Evolutionary conservation across 179 eudicot genomes (phyloP).

Genomic region (Drosera spatulata): DNA sequence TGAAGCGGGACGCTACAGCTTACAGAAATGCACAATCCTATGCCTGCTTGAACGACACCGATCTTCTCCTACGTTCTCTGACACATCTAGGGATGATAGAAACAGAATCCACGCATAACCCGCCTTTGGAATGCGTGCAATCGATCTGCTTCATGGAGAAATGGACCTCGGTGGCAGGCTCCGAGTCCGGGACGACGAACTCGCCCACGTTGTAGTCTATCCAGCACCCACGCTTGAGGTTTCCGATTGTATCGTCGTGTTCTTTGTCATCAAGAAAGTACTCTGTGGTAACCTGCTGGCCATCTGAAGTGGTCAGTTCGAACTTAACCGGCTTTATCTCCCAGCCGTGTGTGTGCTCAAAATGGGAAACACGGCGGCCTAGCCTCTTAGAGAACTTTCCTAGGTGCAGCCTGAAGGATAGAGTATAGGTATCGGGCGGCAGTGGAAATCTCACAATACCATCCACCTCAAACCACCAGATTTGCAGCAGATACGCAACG

Average conservation of each 20-base stretch:
- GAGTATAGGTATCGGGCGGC: constrained; percentile 66
- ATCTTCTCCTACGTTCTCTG: constrained; percentile 30
- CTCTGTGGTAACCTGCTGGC: constrained; percentile 58
- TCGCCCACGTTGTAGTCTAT: constrained; percentile 87
- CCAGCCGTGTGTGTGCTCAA: constrained; percentile 96
- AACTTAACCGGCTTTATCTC: constrained; percentile 78
- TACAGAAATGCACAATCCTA: neutral
- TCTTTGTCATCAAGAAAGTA: constrained; percentile 62
- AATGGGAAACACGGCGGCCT: constrained; percentile 77
- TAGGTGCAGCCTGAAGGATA: constrained; percentile 74
- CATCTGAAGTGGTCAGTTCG: constrained; percentile 72
- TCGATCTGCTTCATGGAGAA: constrained; percentile 97
- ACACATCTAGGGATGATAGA: constrained; percentile 61
- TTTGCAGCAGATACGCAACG: constrained; percentile 90
- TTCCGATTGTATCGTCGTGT: constrained; percentile 36
- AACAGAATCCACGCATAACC: constrained; percentile 89
- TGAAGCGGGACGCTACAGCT: neutral
- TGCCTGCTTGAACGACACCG: constrained; percentile 21
- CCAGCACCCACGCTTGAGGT: constrained; percentile 87
- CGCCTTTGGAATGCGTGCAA: constrained; percentile 98
- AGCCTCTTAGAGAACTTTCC: constrained; percentile 72
- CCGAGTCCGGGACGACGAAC: constrained; percentile 43
- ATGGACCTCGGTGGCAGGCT: constrained; percentile 46
- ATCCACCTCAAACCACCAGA: constrained; percentile 99
- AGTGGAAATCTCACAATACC: constrained; percentile 59